Evolutionary conservation across 2,329 filamentous ascomycete genomes (phyloP).

Genomic region (Leptographium radiaticola): DNA sequence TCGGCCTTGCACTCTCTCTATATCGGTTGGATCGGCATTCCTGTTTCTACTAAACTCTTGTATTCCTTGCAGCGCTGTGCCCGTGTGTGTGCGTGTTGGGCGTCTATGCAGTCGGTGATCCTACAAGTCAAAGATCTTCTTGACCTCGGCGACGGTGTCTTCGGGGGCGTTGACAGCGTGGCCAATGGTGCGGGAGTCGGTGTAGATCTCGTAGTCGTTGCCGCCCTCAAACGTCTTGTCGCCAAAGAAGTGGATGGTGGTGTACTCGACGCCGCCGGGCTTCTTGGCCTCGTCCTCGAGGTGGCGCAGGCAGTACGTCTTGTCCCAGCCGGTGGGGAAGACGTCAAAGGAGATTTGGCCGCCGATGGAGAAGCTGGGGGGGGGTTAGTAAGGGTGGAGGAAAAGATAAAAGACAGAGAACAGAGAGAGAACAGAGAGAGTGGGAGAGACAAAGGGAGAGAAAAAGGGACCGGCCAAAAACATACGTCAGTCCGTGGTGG

Average conservation of each 20-base stretch:
- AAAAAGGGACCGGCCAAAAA: conserved; percentile 14
- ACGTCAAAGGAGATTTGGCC: conserved; percentile 98
- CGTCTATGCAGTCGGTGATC: too few species aligned
- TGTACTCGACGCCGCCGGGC: conserved; percentile 62
- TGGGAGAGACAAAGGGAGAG: neutral
- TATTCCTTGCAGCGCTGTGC: too few species aligned
- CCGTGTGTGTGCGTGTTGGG: too few species aligned
- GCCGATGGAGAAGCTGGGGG: conserved; percentile 71
- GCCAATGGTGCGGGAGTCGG: conserved; percentile 67
- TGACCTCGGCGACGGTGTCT: conserved; percentile 69
- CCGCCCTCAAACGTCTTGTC: conserved; percentile 88
- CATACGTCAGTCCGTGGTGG: conserved; percentile 72
- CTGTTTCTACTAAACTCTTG: too few species aligned
- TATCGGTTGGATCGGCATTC: too few species aligned
- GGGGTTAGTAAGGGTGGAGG: neutral
- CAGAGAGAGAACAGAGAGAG: conserved; percentile 12
- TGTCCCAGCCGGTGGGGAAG: conserved; percentile 95
- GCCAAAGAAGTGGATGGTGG: conserved; percentile 91
- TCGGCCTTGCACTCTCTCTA: too few species aligned
- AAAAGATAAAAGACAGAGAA: neutral
- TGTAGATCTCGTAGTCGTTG: conserved; percentile 93
- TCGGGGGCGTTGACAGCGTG: conserved; percentile 73
- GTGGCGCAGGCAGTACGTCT: conserved; percentile 89
- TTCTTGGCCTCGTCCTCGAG: conserved; percentile 66
- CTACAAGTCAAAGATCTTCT: conserved; percentile 59